A percentile compares a stretch with the other conserved stretches of the same genome.
These are phyloP conservation scores for Xylariales sp. DNA, from an alignment of 2,329 filamentous ascomycete genomes.

Conservation along the genomic window DNA sequence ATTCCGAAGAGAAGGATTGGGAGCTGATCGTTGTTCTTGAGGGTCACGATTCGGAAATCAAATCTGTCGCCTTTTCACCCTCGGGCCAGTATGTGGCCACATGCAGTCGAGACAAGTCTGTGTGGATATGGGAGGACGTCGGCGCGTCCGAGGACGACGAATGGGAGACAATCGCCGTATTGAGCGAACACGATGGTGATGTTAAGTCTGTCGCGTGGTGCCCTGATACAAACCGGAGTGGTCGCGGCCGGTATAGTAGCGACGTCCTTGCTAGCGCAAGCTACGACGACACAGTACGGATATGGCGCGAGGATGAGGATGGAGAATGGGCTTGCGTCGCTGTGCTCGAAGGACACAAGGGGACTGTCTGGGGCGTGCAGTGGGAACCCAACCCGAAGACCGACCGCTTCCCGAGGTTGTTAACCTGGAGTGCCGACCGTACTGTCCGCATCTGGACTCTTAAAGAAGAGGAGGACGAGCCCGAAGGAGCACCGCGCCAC, in stretches of 20 bases:
- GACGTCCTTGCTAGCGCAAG: slow-evolving; percentile 89
- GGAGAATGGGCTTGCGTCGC: slow-evolving; percentile 92
- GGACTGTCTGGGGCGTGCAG: slow-evolving; percentile 91
- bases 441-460: slow-evolving; percentile 84
- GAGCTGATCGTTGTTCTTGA: slow-evolving; percentile 92
- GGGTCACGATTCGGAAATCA: slow-evolving; percentile 94
- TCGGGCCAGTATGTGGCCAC: slow-evolving; percentile 85
- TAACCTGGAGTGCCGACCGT: slow-evolving; percentile 87
- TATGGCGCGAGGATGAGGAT: slow-evolving; percentile 91
- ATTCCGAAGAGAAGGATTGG: slow-evolving; percentile 82
- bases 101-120: slow-evolving; percentile 89
- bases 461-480: slow-evolving; percentile 64
- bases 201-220: slow-evolving; percentile 97
- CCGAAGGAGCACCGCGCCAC: slow-evolving; percentile 51
- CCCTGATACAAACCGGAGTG: slow-evolving; percentile 68
- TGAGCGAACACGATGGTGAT: slow-evolving; percentile 94
- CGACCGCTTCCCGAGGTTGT: slow-evolving; percentile 68
- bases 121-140: slow-evolving; percentile 99
- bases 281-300: slow-evolving; percentile 90
- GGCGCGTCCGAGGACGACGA: slow-evolving; percentile 82
- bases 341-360: slow-evolving; percentile 80
- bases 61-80: slow-evolving; percentile 79
- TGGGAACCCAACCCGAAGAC: slow-evolving; percentile 66
- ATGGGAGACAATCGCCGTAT: slow-evolving; percentile 94
- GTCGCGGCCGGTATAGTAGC: slow-evolving; percentile 62